Percentiles rank a stretch among this genome's conserved stretches.
phyloP scores from a whole-genome alignment of 176 grass and related monocot species.

The Guadua angustifolia region DNA sequence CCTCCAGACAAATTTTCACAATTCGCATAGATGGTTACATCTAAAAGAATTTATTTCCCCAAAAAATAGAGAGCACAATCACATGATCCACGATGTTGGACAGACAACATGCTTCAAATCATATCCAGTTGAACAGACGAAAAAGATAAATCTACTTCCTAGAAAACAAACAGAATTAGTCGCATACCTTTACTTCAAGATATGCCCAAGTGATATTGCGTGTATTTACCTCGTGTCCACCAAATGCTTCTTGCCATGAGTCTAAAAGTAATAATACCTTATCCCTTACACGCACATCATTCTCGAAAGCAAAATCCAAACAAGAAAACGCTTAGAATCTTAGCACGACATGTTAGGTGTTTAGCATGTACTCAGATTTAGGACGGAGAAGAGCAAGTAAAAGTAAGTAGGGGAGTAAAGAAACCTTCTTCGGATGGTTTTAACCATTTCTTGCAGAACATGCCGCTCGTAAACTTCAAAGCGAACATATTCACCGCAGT shows the following conservation, averaged over 20 bases:
- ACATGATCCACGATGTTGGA: neutral
- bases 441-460: conserved; percentile 87
- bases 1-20: too few relatives aligned
- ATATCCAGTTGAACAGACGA: conserved; percentile 5
- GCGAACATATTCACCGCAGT: conserved; percentile 77
- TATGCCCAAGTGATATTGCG: conserved; percentile 39
- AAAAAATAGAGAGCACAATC: too few relatives aligned
- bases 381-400: neutral
- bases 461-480: conserved; percentile 78
- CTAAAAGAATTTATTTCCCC: too few relatives aligned
- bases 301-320: conserved; percentile 43
- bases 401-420: neutral
- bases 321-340: neutral
- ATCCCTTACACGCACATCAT: conserved; percentile 89
- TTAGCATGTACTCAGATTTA: neutral
- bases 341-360: neutral
- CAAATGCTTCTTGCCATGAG: conserved; percentile 99
- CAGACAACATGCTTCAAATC: neutral
- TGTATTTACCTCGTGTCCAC: conserved; percentile 79
- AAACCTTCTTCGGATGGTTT: conserved; percentile 94
- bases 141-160: conserved; percentile 14
- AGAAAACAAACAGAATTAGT: neutral
- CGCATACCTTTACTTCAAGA: conserved; percentile 81
- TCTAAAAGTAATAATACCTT: conserved; percentile 83
- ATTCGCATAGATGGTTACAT: too few relatives aligned